Evolutionary conservation across 192 early-diverging fungal genomes (phyloP), one percentile per base, ranked within the genome.

Genomic region (Backusella liffmaniae): DNA sequence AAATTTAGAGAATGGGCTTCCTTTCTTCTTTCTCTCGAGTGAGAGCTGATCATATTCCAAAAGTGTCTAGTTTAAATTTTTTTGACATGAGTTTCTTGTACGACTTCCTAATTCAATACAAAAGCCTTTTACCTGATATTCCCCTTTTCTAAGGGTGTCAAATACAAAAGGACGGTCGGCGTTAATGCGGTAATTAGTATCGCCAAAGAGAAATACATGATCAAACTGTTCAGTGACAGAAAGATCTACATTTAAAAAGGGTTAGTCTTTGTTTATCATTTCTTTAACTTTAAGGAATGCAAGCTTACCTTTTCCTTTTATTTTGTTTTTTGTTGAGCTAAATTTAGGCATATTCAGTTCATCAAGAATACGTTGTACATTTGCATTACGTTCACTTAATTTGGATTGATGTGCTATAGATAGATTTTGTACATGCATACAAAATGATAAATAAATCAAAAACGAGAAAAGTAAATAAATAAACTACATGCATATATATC

Each of bases 121-220:
- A 29, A 29, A 29, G 1, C 10, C 37, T 44, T 32, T 74, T 74
- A 74, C 73, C 23, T 81, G 73, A 32, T 91, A 67, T 66, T 92
- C 80, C 15, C 87, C 85, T 46, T 79, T 75, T 10, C 75, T 66
- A 0, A 94, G 66, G 30, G 83, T 76, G 0, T 82, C 74, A 10
- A 90, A 83, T 2, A 88, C 92, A 26, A 82, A 74, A 4, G 77
- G 73, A 67, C 92, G 83, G 0, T 84, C 59, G 8, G 91, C 72
- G 30, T 87, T 76, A 36, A 96, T 82, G 8, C 94, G 84, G 72
- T 96, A 95, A 75, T 96, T 96, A 70, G 95, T 79, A 79, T 96
- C 94, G 35, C 94, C 94, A 51, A 95, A 84, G 81, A 90, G 91
- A 65, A 96, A 90, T 4, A 82, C 82, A 23, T 86, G 86, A 73